Percentiles rank a stretch among this genome's conserved stretches.
These are phyloP conservation scores for Withania somnifera DNA, from an alignment of 305 asterid genomes.

Conservation along the genomic window DNA sequence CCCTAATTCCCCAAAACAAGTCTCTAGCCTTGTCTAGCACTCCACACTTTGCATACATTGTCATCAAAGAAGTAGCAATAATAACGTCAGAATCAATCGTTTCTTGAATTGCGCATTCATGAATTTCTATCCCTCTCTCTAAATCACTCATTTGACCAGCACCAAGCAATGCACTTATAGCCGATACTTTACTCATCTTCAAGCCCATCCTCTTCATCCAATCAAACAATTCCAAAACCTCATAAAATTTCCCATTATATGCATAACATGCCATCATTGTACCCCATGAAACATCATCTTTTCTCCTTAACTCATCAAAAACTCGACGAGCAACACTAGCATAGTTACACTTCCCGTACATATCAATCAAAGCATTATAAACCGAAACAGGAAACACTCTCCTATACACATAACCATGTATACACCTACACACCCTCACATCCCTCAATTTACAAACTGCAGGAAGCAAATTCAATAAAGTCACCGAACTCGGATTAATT, in stretches of 20 bases:
- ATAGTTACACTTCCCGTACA: conserved; percentile 24
- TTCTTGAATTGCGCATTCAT: conserved; percentile 13
- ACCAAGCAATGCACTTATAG: conserved; percentile 22
- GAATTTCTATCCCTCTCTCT: conserved; percentile 23
- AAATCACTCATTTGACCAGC: conserved; percentile 26
- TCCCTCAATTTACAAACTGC: conserved; percentile 23
- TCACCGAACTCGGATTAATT: conserved; percentile 18
- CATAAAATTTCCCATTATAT: conserved; percentile 20
- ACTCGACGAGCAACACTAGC: conserved; percentile 7
- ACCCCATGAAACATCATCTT: conserved; percentile 35
- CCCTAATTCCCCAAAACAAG: conserved; percentile 14
- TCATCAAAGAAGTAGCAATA: conserved; percentile 26
- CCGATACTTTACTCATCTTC: conserved; percentile 20
- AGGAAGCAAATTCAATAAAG: conserved; percentile 32
- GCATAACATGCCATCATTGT: conserved; percentile 34
- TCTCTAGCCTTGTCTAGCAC: conserved; percentile 21
- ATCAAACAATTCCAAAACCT: conserved; percentile 23
- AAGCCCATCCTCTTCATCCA: conserved; percentile 7
- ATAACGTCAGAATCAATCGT: conserved; percentile 19
- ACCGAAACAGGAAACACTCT: conserved; percentile 25
- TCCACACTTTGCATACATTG: conserved; percentile 36
- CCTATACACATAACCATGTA: conserved; percentile 29
- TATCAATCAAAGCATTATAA: conserved; percentile 28
- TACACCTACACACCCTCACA: conserved; percentile 10
- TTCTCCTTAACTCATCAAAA: conserved; percentile 11